Percentiles rank a stretch among this genome's conserved stretches.
These are phyloP conservation scores for Leavenworthia alabamica DNA, from an alignment of 345 rosid species.

Conservation along the genomic window DNA sequence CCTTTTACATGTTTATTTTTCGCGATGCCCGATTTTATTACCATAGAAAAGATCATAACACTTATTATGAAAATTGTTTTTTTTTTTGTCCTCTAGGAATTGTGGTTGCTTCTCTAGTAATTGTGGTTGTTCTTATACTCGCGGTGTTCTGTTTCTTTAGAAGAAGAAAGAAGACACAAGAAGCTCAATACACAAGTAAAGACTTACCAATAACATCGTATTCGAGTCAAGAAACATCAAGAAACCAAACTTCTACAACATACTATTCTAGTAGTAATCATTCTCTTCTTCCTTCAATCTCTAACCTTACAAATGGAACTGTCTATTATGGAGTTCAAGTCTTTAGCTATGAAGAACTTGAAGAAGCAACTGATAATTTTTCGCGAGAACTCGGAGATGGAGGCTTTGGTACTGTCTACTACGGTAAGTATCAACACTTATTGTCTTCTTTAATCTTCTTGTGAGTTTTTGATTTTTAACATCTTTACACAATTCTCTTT, in stretches of 20 bases:
- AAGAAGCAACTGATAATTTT: slow-evolving; percentile 70
- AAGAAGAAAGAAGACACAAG: slow-evolving; percentile 33
- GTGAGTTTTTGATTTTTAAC: not conserved
- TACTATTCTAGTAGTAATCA: slow-evolving; percentile 44
- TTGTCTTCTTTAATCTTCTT: not conserved
- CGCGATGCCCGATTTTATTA: not conserved
- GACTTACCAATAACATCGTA: slow-evolving; percentile 35
- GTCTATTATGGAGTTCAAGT: slow-evolving; percentile 64
- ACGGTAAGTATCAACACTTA: slow-evolving; percentile 41
- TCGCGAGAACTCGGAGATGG: slow-evolving; percentile 86
- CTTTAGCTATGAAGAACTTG: slow-evolving; percentile 64
- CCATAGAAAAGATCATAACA: not conserved
- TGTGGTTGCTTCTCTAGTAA: slow-evolving; percentile 24
- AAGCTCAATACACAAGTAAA: slow-evolving; percentile 31
- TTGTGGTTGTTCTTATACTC: slow-evolving; percentile 15
- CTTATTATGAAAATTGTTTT: not conserved
- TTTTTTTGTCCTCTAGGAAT: slow-evolving; percentile 31
- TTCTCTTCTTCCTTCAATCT: slow-evolving; percentile 40
- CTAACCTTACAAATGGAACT: slow-evolving; percentile 45
- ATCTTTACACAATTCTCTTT: slow-evolving; percentile 2
- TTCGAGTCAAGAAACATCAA: slow-evolving; percentile 40
- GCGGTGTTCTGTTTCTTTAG: slow-evolving; percentile 11
- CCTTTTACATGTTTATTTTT: not conserved
- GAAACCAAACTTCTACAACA: slow-evolving; percentile 33
- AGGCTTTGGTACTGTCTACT: slow-evolving; percentile 80